phyloP scores from a whole-genome alignment of 2,329 filamentous ascomycete species.

The Pleurostoma richardsiae region DNA sequence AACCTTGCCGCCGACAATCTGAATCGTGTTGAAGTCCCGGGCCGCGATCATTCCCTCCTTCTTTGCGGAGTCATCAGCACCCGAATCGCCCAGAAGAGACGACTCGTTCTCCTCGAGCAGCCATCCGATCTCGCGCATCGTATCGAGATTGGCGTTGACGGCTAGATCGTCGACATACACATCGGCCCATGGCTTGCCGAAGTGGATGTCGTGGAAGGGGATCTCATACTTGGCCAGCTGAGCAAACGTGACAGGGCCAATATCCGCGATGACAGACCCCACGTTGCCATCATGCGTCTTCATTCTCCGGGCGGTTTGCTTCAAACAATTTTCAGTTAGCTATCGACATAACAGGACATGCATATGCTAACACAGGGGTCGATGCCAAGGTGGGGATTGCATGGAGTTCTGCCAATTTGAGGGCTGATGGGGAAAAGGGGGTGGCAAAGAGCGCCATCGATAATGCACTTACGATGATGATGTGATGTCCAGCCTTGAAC shows the following conservation, averaged over 20 bases:
- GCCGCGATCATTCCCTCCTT: constrained; percentile 20
- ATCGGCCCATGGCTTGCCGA: constrained; percentile 22
- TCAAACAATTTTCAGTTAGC: background rate
- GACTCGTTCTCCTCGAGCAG: constrained; percentile 16
- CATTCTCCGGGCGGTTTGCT: constrained; percentile 21
- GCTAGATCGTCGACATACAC: constrained; percentile 21
- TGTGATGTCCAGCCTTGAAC: constrained; percentile 20
- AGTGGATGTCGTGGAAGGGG: constrained; percentile 21
- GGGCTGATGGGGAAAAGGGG: too few relatives aligned
- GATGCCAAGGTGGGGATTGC: too few relatives aligned
- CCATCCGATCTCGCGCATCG: constrained; percentile 21
- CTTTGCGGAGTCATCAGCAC: constrained; percentile 11
- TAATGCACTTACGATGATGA: constrained; percentile 18
- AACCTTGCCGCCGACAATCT: constrained; percentile 21
- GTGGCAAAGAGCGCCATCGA: too few relatives aligned
- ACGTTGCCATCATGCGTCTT: constrained; percentile 19
- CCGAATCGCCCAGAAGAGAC: background rate
- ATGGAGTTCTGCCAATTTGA: too few relatives aligned
- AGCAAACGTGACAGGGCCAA: constrained; percentile 17
- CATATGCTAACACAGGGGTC: too few relatives aligned
- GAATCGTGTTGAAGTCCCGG: constrained; percentile 23
- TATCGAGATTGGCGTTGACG: constrained; percentile 21
- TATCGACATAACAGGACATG: too few relatives aligned
- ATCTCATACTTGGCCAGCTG: constrained; percentile 19
- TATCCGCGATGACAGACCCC: constrained; percentile 18